phyloP scores from a whole-genome alignment of 257 asterid genomes.

The Osmanthus fragrans region DNA sequence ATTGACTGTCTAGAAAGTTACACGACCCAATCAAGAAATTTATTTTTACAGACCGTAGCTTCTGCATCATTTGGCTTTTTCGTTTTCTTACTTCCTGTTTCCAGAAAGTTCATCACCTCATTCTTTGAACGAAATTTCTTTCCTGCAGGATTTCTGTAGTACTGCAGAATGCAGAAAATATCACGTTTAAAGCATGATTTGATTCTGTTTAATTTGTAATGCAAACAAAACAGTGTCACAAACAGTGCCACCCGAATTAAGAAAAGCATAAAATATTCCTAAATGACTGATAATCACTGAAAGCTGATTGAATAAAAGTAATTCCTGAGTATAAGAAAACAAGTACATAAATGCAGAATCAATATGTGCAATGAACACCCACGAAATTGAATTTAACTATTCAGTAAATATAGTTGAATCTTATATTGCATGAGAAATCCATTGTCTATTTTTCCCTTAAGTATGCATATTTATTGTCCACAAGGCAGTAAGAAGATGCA shows the following conservation, averaged over 20 bases:
- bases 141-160: slow-evolving; percentile 2
- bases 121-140: slow-evolving; percentile 7
- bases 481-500: neutral
- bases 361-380: neutral
- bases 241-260: neutral
- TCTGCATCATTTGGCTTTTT: neutral
- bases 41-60: neutral
- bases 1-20: neutral
- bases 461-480: neutral
- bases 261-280: neutral
- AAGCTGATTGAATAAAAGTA: neutral
- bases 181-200: neutral
- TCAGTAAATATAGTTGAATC: neutral
- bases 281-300: neutral
- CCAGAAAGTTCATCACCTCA: slow-evolving; percentile 13
- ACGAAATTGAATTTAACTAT: neutral
- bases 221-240: neutral
- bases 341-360: neutral
- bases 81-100: slow-evolving; percentile 4
- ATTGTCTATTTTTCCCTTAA: neutral
- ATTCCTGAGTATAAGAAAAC: neutral
- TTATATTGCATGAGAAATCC: neutral
- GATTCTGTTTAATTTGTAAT: neutral
- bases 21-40: neutral
- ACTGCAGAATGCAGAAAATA: slow-evolving; percentile 7